Conservation (phyloP, 225 moss, liverwort and hornwort species). For the Polytrichum commune region DNA sequence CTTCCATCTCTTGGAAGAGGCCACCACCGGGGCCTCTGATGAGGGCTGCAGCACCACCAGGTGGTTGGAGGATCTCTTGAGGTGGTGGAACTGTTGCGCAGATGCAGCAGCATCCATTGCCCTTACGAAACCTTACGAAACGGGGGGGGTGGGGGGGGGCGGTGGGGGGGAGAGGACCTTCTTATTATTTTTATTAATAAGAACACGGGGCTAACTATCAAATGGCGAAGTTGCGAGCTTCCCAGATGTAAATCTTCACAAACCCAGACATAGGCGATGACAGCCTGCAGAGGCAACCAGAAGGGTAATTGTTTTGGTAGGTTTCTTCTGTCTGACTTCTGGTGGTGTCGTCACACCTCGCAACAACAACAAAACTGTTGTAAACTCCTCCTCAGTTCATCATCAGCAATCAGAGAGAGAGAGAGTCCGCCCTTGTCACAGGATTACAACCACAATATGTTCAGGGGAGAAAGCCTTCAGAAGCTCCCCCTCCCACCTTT, state of each 20-base stretch:
- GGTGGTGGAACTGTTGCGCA: too few species aligned
- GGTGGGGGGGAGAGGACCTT: too few species aligned
- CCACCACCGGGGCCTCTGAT: constrained; percentile 13
- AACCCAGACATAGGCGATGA: constrained; percentile 42
- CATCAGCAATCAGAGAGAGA: background rate
- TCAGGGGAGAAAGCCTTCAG: too few species aligned
- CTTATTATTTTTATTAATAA: background rate
- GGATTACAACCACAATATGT: constrained; percentile 5
- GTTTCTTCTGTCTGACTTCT: too few species aligned
- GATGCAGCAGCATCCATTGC: constrained; percentile 18
- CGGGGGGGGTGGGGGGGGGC: too few species aligned
- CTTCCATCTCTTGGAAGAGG: constrained; percentile 46
- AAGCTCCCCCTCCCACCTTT: too few species aligned
- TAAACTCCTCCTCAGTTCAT: background rate
- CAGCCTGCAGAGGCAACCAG: background rate
- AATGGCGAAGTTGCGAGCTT: constrained; percentile 53
- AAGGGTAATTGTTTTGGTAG: background rate
- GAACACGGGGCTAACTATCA: constrained; percentile 14
- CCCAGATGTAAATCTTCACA: constrained; percentile 40
- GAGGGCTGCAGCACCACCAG: too few species aligned
- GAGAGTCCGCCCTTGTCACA: constrained; percentile 5
- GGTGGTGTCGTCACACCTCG: background rate
- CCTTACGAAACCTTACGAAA: constrained; percentile 3
- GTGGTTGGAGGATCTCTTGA: too few species aligned
- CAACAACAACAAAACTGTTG: background rate